Base-by-base conservation (phyloP, 371 early-diverging fungal species). In the Amoeboaphelidium protococcarum region DNA sequence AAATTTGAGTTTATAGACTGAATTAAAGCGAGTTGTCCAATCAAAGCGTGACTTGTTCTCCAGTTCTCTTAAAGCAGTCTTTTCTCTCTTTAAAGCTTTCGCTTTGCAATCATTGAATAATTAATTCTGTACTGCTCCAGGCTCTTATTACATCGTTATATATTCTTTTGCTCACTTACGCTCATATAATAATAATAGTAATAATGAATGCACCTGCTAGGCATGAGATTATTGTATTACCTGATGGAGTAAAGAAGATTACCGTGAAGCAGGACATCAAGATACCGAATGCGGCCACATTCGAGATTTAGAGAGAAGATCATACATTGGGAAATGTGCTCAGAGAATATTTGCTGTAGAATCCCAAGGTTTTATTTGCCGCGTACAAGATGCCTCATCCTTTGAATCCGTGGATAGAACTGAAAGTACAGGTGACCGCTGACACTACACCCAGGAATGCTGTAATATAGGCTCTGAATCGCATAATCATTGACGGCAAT, bases 321-420 rank as follows among this genome's bases (percentile, higher is more conserved):
- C 98, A 98, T 59, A 94, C 96, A 2, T 60, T 95, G 3, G 98
- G 80, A 44, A 95, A 92, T 58, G 69, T 87, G 54, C 63, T 98
- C 25, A 65, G 84, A 63, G 72, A 73, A 85, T 83, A 76, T 65
- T 63, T 96, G 21, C 66, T 91, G 25, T 76, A 82, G 53, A 79
- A 96, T 63, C 76, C 78, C 13, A 75, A 80, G 51, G 94, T 96
- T 2, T 60, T 85, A 42, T 98, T 96, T 69, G 84, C 90, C 19
- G 98, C 91, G 43, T 98, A 98, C 68, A 84, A 86, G 52, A 66
- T 84, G 48, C 95, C 98, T 16, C 98, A 98, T 60, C 98, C 98
- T 25, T 71, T 98, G 6, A 88, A 94, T 57, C 85, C 51, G 23
- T 48, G 45, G 19, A 23, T 55, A 23, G 45, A 55, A 31, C 24